Evolutionary conservation across 148 eudicot genomes (phyloP), one percentile per base, ranked within the genome.

Genomic region (Hydrangea macrophylla): DNA sequence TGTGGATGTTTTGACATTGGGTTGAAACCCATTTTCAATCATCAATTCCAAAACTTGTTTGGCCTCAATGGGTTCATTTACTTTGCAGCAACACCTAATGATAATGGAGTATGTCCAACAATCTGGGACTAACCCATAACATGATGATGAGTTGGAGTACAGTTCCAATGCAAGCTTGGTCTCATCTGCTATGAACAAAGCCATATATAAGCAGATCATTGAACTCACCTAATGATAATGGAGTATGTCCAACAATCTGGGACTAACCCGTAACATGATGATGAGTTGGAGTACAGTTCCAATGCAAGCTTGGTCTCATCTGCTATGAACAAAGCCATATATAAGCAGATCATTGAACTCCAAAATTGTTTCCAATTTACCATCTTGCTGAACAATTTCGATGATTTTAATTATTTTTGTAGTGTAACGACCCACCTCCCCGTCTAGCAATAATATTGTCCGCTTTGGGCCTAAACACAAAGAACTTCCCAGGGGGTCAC

Each of bases 171-270:
- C 96, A 67, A 81, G 67, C 26, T 87, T 83, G 5, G 76, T 44
- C 53, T 89, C 92, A 50, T 87, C 75, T 51, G 60, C 73, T 9
- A 58, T 40, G n/a, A 85, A 45, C 44, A 89, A 58, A 31, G 80
- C 82, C 79, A 75, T n/a, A n/a, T n/a, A n/a, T 59, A 22, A 89
- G 81, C 18, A 79, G 70, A 71, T 76, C 79, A 72, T 89, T 86
- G 65, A 87, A n/a, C n/a, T n/a, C 79, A 77, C 65, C 78, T 81
- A 65, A 92, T 74, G 13, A 87, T 22, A 40, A 82, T 71, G 18
- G 90, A 83, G 73, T 75, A 84, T 1, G 97, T 92, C 84, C 74
- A 70, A 20, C 71, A 54, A 73, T 87, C 73, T 1, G 92, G 92
- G 3, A 45, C 60, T 2, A 92, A 51, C 35, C 78, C 79, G 33